Conservation (phyloP, 257 asterid species). For the Fraxinus pennsylvanica region DNA sequence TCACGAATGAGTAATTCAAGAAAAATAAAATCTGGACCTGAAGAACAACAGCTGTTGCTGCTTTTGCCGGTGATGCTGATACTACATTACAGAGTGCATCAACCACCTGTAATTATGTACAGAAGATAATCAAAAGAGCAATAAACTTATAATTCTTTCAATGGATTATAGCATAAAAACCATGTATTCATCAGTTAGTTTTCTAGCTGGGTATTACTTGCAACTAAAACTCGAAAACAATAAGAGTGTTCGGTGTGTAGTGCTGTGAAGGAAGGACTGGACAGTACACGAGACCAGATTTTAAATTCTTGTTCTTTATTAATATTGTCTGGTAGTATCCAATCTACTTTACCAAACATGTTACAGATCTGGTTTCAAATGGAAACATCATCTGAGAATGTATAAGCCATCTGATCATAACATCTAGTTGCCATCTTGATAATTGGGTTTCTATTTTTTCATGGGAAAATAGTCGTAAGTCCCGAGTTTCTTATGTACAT, state of each 20-base stretch:
- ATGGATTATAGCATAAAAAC: slow-evolving; percentile 4
- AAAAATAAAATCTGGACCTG: slow-evolving; percentile 77
- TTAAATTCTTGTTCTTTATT: background rate
- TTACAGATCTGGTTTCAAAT: background rate
- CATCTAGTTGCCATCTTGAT: slow-evolving; percentile 4
- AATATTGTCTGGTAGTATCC: background rate
- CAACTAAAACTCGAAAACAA: background rate
- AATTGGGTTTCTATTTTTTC: background rate
- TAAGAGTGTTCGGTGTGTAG: background rate
- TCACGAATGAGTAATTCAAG: slow-evolving; percentile 27
- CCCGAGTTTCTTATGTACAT: background rate
- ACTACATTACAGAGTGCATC: slow-evolving; percentile 97
- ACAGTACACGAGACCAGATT: background rate
- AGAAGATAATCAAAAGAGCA: slow-evolving; percentile 10
- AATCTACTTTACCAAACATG: background rate
- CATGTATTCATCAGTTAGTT: slow-evolving; percentile 23
- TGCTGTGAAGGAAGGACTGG: background rate
- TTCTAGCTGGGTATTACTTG: background rate
- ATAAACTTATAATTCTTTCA: background rate
- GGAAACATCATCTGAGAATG: background rate
- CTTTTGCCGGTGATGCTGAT: slow-evolving; percentile 91
- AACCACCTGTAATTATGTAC: slow-evolving; percentile 62
- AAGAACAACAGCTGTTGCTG: slow-evolving; percentile 95
- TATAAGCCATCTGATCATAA: background rate
- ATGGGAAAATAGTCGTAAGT: background rate